Evolutionary conservation across 1,284 basidiomycete species (phyloP).

Genomic region (Hortiboletus rubellus): DNA sequence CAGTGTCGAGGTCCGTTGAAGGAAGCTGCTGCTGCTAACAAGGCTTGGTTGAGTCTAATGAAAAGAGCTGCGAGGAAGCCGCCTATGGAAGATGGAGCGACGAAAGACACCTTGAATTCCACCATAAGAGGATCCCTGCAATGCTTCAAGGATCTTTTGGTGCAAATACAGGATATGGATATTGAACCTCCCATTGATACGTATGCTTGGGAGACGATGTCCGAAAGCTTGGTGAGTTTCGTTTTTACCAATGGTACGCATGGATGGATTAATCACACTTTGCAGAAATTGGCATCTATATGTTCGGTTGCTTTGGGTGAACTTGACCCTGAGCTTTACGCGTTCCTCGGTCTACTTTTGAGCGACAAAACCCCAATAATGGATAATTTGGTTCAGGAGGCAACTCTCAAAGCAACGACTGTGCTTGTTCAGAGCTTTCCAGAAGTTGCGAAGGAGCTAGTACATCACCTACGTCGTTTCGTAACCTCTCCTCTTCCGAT

Average conservation of each 20-base stretch:
- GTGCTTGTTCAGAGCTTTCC: slow-evolving; percentile 87
- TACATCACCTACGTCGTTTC: slow-evolving; percentile 82
- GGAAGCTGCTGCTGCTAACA: slow-evolving; percentile 79
- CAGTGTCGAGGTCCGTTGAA: slow-evolving; percentile 42
- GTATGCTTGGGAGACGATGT: slow-evolving; percentile 87
- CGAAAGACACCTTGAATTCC: slow-evolving; percentile 45
- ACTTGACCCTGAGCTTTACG: slow-evolving; percentile 70
- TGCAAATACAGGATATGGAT: slow-evolving; percentile 79
- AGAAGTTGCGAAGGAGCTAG: slow-evolving; percentile 74
- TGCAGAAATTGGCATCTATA: slow-evolving; percentile 86
- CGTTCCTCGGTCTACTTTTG: slow-evolving; percentile 72
- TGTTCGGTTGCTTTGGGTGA: slow-evolving; percentile 76
- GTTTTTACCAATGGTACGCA: neutral
- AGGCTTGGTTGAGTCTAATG: slow-evolving; percentile 73
- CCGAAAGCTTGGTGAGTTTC: slow-evolving; percentile 66
- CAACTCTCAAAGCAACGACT: slow-evolving; percentile 79
- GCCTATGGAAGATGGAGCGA: slow-evolving; percentile 36
- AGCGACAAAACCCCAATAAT: slow-evolving; percentile 81
- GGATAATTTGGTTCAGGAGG: slow-evolving; percentile 81
- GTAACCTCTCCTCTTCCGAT: slow-evolving; percentile 86
- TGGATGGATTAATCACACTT: neutral
- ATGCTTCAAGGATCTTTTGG: slow-evolving; percentile 70
- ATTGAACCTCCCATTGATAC: slow-evolving; percentile 73
- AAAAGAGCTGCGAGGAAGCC: slow-evolving; percentile 47
- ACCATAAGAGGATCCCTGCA: slow-evolving; percentile 64